A percentile compares a stretch with the other conserved stretches of the same genome.
Evolutionary conservation across 371 early-diverging fungal genomes (phyloP).

Genomic region (Phascolomyces articulosus): DNA sequence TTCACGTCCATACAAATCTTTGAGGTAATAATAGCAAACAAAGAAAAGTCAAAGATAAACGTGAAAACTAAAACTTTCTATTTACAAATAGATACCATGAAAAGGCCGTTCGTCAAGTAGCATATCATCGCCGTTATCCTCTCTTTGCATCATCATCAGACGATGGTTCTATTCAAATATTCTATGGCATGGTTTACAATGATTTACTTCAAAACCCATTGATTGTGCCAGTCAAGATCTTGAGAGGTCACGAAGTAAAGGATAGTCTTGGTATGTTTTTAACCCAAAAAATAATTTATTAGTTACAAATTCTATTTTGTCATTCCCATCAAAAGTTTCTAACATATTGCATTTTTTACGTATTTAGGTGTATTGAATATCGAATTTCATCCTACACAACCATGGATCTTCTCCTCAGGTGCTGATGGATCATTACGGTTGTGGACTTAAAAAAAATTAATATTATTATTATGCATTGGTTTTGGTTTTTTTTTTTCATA

Average conservation of each 20-base stretch:
- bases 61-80: neutral
- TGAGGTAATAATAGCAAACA: slow-evolving; percentile 58
- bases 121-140: slow-evolving; percentile 89
- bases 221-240: slow-evolving; percentile 96
- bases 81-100: slow-evolving; percentile 70
- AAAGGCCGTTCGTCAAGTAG: slow-evolving; percentile 88
- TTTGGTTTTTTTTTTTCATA: neutral
- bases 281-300: neutral
- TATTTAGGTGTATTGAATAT: slow-evolving; percentile 75
- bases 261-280: slow-evolving; percentile 69
- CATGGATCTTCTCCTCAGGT: slow-evolving; percentile 91
- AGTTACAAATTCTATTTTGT: too few relatives aligned
- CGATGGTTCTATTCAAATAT: slow-evolving; percentile 92
- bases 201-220: slow-evolving; percentile 94
- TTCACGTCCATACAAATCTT: slow-evolving; percentile 88
- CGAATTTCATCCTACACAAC: slow-evolving; percentile 95
- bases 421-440: slow-evolving; percentile 79
- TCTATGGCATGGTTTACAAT: slow-evolving; percentile 96
- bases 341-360: too few relatives aligned
- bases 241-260: slow-evolving; percentile 78
- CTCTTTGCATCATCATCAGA: slow-evolving; percentile 94
- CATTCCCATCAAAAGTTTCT: too few relatives aligned
- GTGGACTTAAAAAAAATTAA: slow-evolving; percentile 60
- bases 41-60: neutral
- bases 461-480: neutral